A percentile compares a stretch with the other conserved stretches of the same genome.
phyloP scores from a whole-genome alignment of 106 monocot genomes.

The Alisma plantagoaquatica region DNA sequence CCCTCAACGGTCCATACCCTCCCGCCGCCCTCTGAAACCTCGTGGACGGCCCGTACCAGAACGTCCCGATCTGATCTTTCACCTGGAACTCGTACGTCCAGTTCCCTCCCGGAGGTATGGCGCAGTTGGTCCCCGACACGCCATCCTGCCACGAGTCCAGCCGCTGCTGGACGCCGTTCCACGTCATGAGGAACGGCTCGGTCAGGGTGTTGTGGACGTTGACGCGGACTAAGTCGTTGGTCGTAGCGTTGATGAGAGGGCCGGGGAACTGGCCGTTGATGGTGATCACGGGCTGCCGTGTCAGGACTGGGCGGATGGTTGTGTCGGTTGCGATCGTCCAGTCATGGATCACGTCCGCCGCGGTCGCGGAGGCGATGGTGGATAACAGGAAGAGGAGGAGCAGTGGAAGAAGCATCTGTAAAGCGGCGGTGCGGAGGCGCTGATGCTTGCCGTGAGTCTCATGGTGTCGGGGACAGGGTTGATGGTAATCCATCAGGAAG shows the following conservation, averaged over 20 bases:
- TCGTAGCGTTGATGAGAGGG: constrained; percentile 68
- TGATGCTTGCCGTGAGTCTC: too few species aligned
- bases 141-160: constrained; percentile 89
- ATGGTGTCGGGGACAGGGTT: too few species aligned
- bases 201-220: constrained; percentile 84
- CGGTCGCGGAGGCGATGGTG: background rate
- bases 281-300: constrained; percentile 67
- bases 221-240: constrained; percentile 78
- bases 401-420: background rate
- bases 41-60: constrained; percentile 80
- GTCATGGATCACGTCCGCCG: constrained; percentile 44
- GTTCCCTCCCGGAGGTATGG: constrained; percentile 82
- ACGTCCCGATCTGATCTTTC: constrained; percentile 91
- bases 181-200: constrained; percentile 70
- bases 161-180: constrained; percentile 77
- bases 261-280: constrained; percentile 84
- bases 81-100: constrained; percentile 95
- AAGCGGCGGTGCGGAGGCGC: too few species aligned
- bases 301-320: constrained; percentile 33
- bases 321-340: constrained; percentile 48
- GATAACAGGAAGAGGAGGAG: background rate
- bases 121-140: constrained; percentile 86
- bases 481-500: too few species aligned
- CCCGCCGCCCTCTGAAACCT: constrained; percentile 69
- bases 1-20: constrained; percentile 59